Conservation (phyloP, 2,329 filamentous ascomycete species). For the Penicillium sp. region DNA sequence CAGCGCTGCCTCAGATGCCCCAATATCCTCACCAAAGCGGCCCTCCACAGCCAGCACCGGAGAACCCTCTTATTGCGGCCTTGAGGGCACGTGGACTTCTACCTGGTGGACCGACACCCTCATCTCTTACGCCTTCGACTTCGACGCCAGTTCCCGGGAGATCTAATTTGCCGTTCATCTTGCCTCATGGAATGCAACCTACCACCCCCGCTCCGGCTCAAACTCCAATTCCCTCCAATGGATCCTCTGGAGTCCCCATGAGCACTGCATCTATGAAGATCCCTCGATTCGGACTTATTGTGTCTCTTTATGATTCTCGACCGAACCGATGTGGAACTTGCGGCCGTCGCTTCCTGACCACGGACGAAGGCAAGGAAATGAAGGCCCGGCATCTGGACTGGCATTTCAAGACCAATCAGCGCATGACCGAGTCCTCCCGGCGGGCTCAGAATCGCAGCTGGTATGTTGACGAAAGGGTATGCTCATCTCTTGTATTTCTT, state of each 20-base stretch:
- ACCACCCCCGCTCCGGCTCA: conserved; percentile 39
- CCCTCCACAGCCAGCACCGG: conserved; percentile 54
- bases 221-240: conserved; percentile 29
- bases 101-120: conserved; percentile 47
- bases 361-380: conserved; percentile 74
- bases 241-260: conserved; percentile 50
- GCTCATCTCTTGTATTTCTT: conserved; percentile 30
- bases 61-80: conserved; percentile 65
- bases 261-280: conserved; percentile 70
- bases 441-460: conserved; percentile 88
- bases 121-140: conserved; percentile 38
- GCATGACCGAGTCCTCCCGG: conserved; percentile 81
- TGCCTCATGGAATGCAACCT: conserved; percentile 40
- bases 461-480: conserved; percentile 86
- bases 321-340: conserved; percentile 90
- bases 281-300: conserved; percentile 71
- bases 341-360: conserved; percentile 78
- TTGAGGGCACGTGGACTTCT: conserved; percentile 69
- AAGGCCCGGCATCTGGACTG: conserved; percentile 95
- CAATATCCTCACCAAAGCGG: conserved; percentile 58
- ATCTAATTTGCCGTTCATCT: conserved; percentile 42
- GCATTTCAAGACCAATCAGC: conserved; percentile 93
- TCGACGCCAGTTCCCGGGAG: conserved; percentile 39
- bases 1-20: conserved; percentile 53
- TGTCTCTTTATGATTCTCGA: conserved; percentile 73